A percentile compares a stretch with the other conserved stretches of the same genome.
Evolutionary conservation across 2,329 filamentous ascomycete species (phyloP).

Genomic region (Mycosphaerella arachidis): DNA sequence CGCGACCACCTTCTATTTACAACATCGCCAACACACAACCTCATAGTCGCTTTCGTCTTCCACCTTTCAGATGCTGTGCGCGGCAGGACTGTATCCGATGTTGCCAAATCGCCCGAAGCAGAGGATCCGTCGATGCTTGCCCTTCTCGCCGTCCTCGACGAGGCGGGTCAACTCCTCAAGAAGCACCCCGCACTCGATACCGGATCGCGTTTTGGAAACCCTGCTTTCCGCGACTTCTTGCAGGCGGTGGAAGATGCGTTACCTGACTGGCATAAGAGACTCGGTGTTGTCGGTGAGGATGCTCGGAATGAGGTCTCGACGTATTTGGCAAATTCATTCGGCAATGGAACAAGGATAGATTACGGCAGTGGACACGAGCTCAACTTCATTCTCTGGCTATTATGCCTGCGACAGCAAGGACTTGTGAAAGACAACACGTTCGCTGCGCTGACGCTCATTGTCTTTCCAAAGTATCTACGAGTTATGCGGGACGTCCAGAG

Average conservation of each 20-base stretch:
- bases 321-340: conserved; percentile 80
- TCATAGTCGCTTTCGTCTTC: conserved; percentile 83
- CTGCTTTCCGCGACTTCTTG: conserved; percentile 78
- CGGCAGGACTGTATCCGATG: conserved; percentile 60
- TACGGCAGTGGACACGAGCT: conserved; percentile 97
- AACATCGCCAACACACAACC: conserved; percentile 66
- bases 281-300: conserved; percentile 49
- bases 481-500: conserved; percentile 86
- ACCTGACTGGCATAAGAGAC: conserved; percentile 58
- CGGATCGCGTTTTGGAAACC: conserved; percentile 91
- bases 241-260: conserved; percentile 54
- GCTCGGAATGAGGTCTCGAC: conserved; percentile 68
- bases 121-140: conserved; percentile 58
- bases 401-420: conserved; percentile 81
- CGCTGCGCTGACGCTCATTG: conserved; percentile 65
- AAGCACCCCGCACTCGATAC: conserved; percentile 77
- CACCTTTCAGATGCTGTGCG: conserved; percentile 75
- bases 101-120: conserved; percentile 49
- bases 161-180: conserved; percentile 62
- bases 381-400: conserved; percentile 93
- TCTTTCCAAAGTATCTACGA: conserved; percentile 77
- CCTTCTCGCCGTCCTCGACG: conserved; percentile 66
- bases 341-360: conserved; percentile 82
- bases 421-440: conserved; percentile 64
- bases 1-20: conserved; percentile 79